phyloP scores from a whole-genome alignment of 2,329 filamentous ascomycete genomes.

The Fusarium haematococcum region DNA sequence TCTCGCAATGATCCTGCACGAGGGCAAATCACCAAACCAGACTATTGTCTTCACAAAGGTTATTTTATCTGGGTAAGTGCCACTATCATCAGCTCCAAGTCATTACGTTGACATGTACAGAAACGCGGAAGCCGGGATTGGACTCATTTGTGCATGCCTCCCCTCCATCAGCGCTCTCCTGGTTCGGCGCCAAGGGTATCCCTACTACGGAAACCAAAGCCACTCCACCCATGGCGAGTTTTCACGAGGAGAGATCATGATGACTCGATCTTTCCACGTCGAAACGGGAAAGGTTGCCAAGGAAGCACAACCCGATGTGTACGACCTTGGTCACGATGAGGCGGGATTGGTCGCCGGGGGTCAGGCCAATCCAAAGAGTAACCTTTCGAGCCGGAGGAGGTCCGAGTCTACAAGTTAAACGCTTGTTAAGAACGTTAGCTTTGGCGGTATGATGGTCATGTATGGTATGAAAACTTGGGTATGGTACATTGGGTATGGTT shows the following conservation, averaged over 20 bases:
- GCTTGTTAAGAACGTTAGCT: background rate
- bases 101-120: background rate
- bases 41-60: constrained; percentile 35
- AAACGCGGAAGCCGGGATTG: constrained; percentile 35
- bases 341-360: constrained; percentile 33
- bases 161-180: constrained; percentile 35
- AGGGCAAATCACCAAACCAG: constrained; percentile 26
- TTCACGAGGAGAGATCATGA: constrained; percentile 43
- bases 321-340: constrained; percentile 39
- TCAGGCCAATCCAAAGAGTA: constrained; percentile 27
- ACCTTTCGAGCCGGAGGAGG: constrained; percentile 12
- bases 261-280: constrained; percentile 46
- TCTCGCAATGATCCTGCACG: constrained; percentile 24
- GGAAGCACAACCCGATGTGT: constrained; percentile 4
- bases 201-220: constrained; percentile 39
- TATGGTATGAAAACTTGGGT: background rate
- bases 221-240: constrained; percentile 17
- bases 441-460: background rate
- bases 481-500: background rate
- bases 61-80: constrained; percentile 29
- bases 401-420: constrained; percentile 10
- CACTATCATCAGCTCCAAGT: accelerated
- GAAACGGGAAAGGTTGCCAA: constrained; percentile 35
- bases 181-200: constrained; percentile 32
- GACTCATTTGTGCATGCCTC: constrained; percentile 33